Evolutionary conservation across 73 alveolate species (phyloP), one percentile per base, ranked within the genome.

Genomic region (Paramecium sexaurelia): DNA sequence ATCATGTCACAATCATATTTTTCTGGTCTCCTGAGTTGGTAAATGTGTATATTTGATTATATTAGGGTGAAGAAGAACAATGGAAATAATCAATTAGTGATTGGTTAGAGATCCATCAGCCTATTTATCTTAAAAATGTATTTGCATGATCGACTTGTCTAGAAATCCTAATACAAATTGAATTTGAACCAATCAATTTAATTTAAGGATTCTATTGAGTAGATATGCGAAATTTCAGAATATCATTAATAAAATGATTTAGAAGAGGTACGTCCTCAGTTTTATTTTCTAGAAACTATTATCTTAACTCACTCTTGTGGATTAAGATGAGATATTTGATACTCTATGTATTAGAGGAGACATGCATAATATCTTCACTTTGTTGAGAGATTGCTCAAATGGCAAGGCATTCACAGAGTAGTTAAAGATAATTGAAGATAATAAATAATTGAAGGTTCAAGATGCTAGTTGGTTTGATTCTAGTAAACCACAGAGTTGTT

Each of bases 401-500:
- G 90, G 90, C 4, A 29, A 29, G 27, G 90, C 90, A n/a, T 78
- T 78, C 22, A n/a, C 69, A 37, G 43, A 32, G 10, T 20, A 78
- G 24, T 47, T 61, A 3, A 37, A 43, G 20, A 40, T 78, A 11
- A 13, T 41, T 7, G 45, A 78, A 7, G 75, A 78, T 39, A 40
- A 73, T 37, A 73, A 73, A 19, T 20, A 73, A 9, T 33, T 32
- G 20, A 73, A 56, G 17, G 90, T 78, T 22, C 29, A 39, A 43
- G 55, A 78, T 45, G 90, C 90, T 39, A 19, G 22, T 24, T 78
- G 90, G 90, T 78, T 78, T 39, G 55, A 78, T 41, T 26, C 75
- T 10, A 78, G 7, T 19, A 7, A 56, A 24, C 55, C 43, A 11
- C 41, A 78, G 36, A 37, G 36, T 7, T 41, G 75, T 33, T 39